A percentile compares a stretch with the other conserved stretches of the same genome.
Evolutionary conservation across 169 alveolate species (phyloP).

Genomic region (Eimeria sp.): DNA sequence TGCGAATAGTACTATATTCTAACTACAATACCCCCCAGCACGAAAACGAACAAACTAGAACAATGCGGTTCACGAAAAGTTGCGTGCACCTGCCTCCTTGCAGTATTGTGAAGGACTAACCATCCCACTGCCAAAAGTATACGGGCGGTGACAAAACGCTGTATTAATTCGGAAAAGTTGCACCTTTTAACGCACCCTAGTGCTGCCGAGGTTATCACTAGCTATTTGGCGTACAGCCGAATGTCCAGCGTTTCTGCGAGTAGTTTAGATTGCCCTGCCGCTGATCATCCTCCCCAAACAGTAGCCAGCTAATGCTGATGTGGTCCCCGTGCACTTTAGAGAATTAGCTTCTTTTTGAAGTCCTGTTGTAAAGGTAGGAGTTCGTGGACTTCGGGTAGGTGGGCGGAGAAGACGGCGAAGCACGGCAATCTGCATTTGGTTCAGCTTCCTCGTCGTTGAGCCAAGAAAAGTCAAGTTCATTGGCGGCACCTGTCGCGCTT

Average conservation of each 20-base stretch:
- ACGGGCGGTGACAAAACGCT: not conserved
- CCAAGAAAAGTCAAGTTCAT: constrained; percentile 37
- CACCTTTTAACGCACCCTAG: not conserved
- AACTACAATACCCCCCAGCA: no score
- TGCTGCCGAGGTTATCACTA: not conserved
- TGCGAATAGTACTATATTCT: no score
- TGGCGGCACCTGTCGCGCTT: constrained; percentile 21
- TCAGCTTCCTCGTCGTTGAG: constrained; percentile 1
- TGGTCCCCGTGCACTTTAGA: not conserved
- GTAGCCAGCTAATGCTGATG: not conserved
- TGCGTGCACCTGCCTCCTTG: no score
- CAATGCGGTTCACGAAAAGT: no score
- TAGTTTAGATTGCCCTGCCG: not conserved
- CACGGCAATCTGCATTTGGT: not conserved
- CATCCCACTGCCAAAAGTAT: not conserved
- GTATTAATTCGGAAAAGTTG: not conserved
- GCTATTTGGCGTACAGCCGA: not conserved
- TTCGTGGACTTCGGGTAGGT: not conserved
- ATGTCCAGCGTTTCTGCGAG: not conserved
- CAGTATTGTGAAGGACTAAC: not conserved
- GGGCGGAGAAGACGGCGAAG: not conserved
- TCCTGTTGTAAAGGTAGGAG: not conserved
- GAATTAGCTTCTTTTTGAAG: not conserved
- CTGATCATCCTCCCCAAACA: not conserved
- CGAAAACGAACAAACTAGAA: no score